phyloP scores from a whole-genome alignment of 192 early-diverging fungal genomes.

The Entomortierella lignicola region DNA sequence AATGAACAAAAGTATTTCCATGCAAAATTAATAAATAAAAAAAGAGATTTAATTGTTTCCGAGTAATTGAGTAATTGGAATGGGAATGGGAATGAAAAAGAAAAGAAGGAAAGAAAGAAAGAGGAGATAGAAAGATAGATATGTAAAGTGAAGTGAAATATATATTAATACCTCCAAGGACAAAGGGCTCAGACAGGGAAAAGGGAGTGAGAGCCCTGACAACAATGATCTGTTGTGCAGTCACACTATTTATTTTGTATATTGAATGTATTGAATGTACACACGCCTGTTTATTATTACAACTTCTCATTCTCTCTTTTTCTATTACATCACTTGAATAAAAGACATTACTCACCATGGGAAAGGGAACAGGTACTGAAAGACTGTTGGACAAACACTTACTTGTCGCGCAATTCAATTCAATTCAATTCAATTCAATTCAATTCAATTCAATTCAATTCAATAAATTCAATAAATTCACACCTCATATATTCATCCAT shows the following conservation, averaged over 20 bases:
- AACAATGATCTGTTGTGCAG: too few relatives aligned
- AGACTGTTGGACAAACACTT: too few relatives aligned
- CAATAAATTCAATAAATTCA: too few relatives aligned
- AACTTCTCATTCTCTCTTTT: background rate
- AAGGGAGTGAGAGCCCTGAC: background rate
- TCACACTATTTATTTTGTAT: too few relatives aligned
- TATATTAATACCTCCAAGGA: background rate
- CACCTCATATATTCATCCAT: too few relatives aligned
- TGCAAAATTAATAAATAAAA: background rate
- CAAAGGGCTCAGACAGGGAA: background rate
- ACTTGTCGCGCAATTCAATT: too few relatives aligned
- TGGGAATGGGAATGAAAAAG: background rate
- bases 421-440: too few relatives aligned
- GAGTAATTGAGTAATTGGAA: background rate
- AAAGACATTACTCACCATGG: constrained; percentile 30
- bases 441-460: too few relatives aligned
- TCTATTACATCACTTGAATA: background rate
- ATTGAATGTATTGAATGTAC: too few relatives aligned
- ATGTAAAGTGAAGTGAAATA: background rate
- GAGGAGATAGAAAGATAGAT: constrained; percentile 7
- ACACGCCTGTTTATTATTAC: too few relatives aligned
- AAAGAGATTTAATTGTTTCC: too few relatives aligned
- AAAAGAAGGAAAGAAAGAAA: background rate
- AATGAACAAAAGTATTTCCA: background rate
- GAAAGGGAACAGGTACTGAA: constrained; percentile 53